Percentiles rank a stretch among this genome's conserved stretches.
Conservation (phyloP, 148 eudicot species). For the Oxyria digyna region DNA sequence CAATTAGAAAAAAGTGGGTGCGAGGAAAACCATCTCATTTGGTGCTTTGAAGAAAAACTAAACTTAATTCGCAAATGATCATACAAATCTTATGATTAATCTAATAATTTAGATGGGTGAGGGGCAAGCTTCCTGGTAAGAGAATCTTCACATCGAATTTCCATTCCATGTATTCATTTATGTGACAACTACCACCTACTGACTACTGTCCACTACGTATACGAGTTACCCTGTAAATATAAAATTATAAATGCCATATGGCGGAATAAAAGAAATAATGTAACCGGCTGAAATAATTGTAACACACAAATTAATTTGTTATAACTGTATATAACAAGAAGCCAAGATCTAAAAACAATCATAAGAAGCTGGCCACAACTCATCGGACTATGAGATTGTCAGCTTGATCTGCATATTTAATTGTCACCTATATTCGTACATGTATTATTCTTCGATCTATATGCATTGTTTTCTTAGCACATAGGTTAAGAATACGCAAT, state of each 20-base stretch:
- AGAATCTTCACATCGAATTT: conserved; percentile 6
- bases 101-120: not conserved
- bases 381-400: not conserved
- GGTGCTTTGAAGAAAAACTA: not conserved
- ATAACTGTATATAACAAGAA: not conserved
- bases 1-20: too few relatives aligned
- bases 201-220: too few relatives aligned
- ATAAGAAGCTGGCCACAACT: not conserved
- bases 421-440: not conserved
- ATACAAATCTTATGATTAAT: not conserved
- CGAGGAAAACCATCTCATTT: too few relatives aligned
- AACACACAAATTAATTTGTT: too few relatives aligned
- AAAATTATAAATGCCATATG: too few relatives aligned
- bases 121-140: not conserved
- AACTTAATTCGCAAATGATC: not conserved
- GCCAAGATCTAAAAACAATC: not conserved
- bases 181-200: not conserved
- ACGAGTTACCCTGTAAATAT: not conserved
- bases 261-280: too few relatives aligned
- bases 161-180: conserved; percentile 2
- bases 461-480: too few relatives aligned
- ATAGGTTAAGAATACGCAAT: too few relatives aligned
- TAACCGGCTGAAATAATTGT: too few relatives aligned
- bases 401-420: not conserved
- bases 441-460: not conserved